A percentile compares a stretch with the other conserved stretches of the same genome.
Evolutionary conservation across 768 basidiomycete species (phyloP).

Genomic region (Tricholoma hemisulphureum): DNA sequence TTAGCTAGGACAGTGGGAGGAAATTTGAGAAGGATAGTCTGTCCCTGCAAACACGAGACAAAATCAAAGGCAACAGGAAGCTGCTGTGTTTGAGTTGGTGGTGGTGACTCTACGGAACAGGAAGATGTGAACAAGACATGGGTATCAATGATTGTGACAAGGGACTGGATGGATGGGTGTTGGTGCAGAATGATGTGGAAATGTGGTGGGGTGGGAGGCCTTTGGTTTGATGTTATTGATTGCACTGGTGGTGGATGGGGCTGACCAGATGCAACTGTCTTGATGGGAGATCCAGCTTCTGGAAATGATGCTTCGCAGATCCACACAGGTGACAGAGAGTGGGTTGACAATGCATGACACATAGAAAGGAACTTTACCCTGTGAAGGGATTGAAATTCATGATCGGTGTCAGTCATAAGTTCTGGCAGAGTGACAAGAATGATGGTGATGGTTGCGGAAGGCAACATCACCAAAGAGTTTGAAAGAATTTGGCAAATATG

Average conservation of each 20-base stretch:
- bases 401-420: too few relatives aligned
- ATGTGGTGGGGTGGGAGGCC: background rate
- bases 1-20: background rate
- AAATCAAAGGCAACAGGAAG: background rate
- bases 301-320: constrained; percentile 13
- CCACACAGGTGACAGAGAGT: too few relatives aligned
- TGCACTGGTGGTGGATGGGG: background rate
- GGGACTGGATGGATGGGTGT: background rate
- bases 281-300: too few relatives aligned
- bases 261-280: background rate
- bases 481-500: too few relatives aligned
- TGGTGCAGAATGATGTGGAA: background rate
- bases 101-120: background rate
- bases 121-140: background rate
- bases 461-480: too few relatives aligned
- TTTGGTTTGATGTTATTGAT: background rate
- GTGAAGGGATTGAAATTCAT: too few relatives aligned
- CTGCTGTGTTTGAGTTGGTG: background rate
- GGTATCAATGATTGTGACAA: background rate
- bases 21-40: background rate
- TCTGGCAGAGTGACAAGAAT: too few relatives aligned
- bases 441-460: too few relatives aligned
- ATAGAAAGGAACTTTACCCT: too few relatives aligned
- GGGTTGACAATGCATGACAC: too few relatives aligned
- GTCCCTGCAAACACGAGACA: background rate